phyloP scores from a whole-genome alignment of 805 yeast genomes.

The Diddensiella santjacobensis region DNA sequence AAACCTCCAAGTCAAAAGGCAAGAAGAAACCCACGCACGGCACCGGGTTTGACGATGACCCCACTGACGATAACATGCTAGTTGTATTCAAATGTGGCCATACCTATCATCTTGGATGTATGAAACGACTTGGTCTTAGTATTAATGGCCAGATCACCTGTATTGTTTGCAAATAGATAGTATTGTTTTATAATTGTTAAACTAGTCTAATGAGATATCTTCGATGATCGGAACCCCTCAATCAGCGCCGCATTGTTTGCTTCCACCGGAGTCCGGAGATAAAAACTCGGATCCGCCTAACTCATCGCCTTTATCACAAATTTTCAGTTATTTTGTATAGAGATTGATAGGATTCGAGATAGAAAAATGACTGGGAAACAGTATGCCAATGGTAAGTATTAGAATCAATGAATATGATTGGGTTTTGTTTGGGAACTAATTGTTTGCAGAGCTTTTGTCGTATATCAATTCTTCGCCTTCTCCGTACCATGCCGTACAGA shows the following conservation, averaged over 20 bases:
- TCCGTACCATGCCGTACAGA: conserved; percentile 87
- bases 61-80: conserved; percentile 31
- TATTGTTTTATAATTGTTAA: too few relatives aligned
- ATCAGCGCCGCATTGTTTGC: too few relatives aligned
- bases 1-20: conserved; percentile 2
- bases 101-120: conserved; percentile 58
- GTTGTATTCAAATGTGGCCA: conserved; percentile 63
- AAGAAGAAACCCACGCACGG: conserved; percentile 2
- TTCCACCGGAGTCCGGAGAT: too few relatives aligned
- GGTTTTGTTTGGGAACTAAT: neutral
- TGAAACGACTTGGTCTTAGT: conserved; percentile 44
- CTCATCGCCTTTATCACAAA: too few relatives aligned
- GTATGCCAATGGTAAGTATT: conserved; percentile 18
- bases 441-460: conserved; percentile 20
- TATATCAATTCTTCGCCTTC: conserved; percentile 86
- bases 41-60: neutral
- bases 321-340: too few relatives aligned
- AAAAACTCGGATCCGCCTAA: too few relatives aligned
- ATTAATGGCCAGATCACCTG: conserved; percentile 32
- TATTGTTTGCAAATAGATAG: conserved; percentile 38
- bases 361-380: conserved; percentile 1
- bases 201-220: too few relatives aligned
- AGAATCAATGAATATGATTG: neutral
- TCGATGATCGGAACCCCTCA: too few relatives aligned
- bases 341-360: too few relatives aligned